Conservation (phyloP, 1,284 basidiomycete genomes). For the Rugosomyces carneus region DNA sequence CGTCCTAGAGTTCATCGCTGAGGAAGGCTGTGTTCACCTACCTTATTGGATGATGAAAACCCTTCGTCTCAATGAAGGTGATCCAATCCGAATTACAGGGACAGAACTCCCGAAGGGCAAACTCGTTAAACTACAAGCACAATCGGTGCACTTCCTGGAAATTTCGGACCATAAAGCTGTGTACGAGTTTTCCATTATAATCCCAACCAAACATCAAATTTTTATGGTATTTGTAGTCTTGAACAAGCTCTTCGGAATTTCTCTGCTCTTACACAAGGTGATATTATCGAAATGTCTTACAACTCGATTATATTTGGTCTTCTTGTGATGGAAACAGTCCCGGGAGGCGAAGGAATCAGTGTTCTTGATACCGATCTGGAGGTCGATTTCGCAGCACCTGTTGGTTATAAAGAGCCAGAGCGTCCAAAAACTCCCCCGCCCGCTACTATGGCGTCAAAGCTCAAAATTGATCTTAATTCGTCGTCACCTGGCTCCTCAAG, state of each 20-base stretch:
- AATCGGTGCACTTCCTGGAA: conserved; percentile 92
- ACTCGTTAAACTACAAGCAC: conserved; percentile 95
- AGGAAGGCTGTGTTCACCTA: conserved; percentile 92
- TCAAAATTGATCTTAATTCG: conserved; percentile 88
- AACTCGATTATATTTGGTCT: conserved; percentile 93
- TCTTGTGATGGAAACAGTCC: conserved; percentile 90
- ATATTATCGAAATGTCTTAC: conserved; percentile 89
- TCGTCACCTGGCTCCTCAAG: conserved; percentile 78
- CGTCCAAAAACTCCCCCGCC: conserved; percentile 77
- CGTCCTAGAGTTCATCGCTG: conserved; percentile 98
- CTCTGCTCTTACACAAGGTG: conserved; percentile 83
- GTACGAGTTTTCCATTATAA: too few relatives aligned
- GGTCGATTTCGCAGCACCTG: conserved; percentile 75
- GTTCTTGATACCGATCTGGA: conserved; percentile 96
- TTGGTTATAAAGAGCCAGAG: conserved; percentile 87
- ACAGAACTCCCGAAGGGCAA: conserved; percentile 89
- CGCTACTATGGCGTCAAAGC: conserved; percentile 93
- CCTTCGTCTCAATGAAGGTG: conserved; percentile 87
- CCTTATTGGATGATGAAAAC: conserved; percentile 99
- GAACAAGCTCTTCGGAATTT: conserved; percentile 96
- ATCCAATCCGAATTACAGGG: conserved; percentile 90
- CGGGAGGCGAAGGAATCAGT: conserved; percentile 84
- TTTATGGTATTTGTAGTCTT: too few relatives aligned
- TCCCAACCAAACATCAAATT: too few relatives aligned
- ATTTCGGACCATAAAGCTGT: conserved; percentile 95